Evolutionary conservation across 2,329 filamentous ascomycete species (phyloP), one percentile per base, ranked within the genome.

Genomic region (Didymella keratinophila): DNA sequence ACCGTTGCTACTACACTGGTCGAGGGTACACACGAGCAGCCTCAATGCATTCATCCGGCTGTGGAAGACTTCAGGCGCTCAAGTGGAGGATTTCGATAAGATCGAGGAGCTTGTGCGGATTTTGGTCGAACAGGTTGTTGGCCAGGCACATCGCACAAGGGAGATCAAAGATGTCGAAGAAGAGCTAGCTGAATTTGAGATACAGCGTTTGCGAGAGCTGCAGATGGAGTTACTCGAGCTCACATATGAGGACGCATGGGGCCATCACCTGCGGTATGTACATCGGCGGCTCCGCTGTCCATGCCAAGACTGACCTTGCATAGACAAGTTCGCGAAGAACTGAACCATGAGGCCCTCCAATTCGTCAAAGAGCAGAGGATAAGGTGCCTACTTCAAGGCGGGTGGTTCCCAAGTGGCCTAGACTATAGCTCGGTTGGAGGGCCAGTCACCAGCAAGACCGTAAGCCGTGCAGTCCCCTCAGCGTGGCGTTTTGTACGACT

Each of bases 311-410:
- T 75, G 64, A 75, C 67, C 47, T 10, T 54, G 36, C 27, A 49
- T 62, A 82, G 79, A 63, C 92, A 95, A 78, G 91, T 97, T n/a
- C 89, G 93, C 32, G 92, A 97, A 53, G 92, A 96, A 75, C 83
- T 98, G 43, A 90, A 92, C 67, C 88, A 94, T 69, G 95, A 99
- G 77, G 93, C 94, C 11, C 80, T 97, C 52, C 92, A 97, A 71
- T 99, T 99, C 72, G 91, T 98, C 78, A 97, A 97, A 78, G 95
- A 99, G 79, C 95, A 99, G 77, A 88, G 95, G 36, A 91, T 98
- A 61, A 86, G 95, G 52, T 97, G 93, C 73, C 81, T 99, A 37
- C 84, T 98, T 4, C 86, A 92, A 66, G 95, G 95, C 7, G 88
- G 90, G 10, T 99, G 95, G 95, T 99, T 98, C 66, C 83, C 86